phyloP scores from a whole-genome alignment of 768 basidiomycete species.

The Tulasnella sp. region DNA sequence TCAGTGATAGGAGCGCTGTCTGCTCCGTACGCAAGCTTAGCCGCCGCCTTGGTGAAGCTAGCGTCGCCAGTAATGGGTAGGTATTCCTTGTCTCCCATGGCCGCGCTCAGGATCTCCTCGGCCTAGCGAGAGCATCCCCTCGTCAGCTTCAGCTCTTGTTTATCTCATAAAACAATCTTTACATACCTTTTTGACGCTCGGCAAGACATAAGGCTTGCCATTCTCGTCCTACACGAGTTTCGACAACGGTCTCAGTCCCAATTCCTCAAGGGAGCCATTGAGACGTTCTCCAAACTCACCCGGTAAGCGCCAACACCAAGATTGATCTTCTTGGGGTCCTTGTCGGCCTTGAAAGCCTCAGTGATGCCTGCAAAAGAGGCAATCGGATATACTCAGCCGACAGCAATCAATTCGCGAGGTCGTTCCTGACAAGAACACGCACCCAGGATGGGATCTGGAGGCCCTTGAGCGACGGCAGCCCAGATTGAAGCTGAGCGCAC shows the following conservation, averaged over 20 bases:
- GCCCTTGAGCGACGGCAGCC: constrained; percentile 75
- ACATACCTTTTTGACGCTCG: constrained; percentile 74
- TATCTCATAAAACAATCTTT: background rate
- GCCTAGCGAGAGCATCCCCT: constrained; percentile 40
- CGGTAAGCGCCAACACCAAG: constrained; percentile 96
- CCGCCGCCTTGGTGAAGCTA: constrained; percentile 76
- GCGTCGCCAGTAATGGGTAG: constrained; percentile 88
- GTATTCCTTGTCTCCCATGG: constrained; percentile 85
- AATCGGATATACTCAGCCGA: no score
- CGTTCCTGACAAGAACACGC: constrained; percentile 20
- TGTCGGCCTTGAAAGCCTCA: constrained; percentile 96
- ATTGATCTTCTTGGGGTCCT: constrained; percentile 87
- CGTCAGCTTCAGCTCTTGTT: constrained; percentile 1
- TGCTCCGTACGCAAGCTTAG: constrained; percentile 81
- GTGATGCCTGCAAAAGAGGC: constrained; percentile 52
- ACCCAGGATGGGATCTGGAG: constrained; percentile 92
- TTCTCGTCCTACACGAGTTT: constrained; percentile 45
- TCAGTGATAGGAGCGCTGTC: constrained; percentile 63
- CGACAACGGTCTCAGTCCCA: constrained; percentile 2
- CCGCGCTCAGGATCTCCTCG: constrained; percentile 56
- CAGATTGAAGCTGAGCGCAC: constrained; percentile 51
- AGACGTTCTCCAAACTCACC: background rate
- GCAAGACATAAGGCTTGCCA: constrained; percentile 91
- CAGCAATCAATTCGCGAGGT: no score
- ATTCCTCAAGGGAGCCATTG: background rate